Evolutionary conservation across 768 basidiomycete species (phyloP).

Genomic region (Scleroderma citrinum): DNA sequence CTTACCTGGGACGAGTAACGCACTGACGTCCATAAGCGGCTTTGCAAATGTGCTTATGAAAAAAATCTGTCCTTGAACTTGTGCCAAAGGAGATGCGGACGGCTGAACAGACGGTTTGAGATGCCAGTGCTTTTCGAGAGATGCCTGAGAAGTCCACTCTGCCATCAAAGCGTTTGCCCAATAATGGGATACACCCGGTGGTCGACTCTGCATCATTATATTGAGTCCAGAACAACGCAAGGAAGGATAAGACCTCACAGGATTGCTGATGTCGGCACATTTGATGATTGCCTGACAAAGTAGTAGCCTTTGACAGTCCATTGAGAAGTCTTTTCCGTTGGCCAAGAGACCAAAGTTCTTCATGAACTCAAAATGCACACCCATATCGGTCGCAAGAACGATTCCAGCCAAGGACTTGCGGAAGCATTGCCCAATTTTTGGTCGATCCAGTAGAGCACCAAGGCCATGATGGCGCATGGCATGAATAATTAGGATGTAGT

Average conservation of each 20-base stretch:
- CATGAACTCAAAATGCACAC: slow-evolving; percentile 84
- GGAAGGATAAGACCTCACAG: slow-evolving; percentile 49
- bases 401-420: slow-evolving; percentile 74
- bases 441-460: slow-evolving; percentile 57
- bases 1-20: slow-evolving; percentile 69
- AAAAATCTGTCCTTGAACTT: slow-evolving; percentile 81
- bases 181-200: slow-evolving; percentile 83
- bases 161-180: slow-evolving; percentile 87
- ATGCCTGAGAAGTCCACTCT: slow-evolving; percentile 89
- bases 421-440: slow-evolving; percentile 41
- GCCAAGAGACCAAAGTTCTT: slow-evolving; percentile 49
- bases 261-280: slow-evolving; percentile 98
- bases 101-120: slow-evolving; percentile 54
- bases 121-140: slow-evolving; percentile 74
- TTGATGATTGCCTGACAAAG: slow-evolving; percentile 91
- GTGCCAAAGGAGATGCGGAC: slow-evolving; percentile 47
- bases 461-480: slow-evolving; percentile 80
- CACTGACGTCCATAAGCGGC: slow-evolving; percentile 76
- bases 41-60: slow-evolving; percentile 81
- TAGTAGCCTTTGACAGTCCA: slow-evolving; percentile 53
- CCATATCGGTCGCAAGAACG: slow-evolving; percentile 94
- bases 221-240: slow-evolving; percentile 2
- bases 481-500: slow-evolving; percentile 73
- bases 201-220: slow-evolving; percentile 68
- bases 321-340: slow-evolving; percentile 31